Conservation (phyloP, 192 early-diverging fungal species). For the Geranomyces variabilis region DNA sequence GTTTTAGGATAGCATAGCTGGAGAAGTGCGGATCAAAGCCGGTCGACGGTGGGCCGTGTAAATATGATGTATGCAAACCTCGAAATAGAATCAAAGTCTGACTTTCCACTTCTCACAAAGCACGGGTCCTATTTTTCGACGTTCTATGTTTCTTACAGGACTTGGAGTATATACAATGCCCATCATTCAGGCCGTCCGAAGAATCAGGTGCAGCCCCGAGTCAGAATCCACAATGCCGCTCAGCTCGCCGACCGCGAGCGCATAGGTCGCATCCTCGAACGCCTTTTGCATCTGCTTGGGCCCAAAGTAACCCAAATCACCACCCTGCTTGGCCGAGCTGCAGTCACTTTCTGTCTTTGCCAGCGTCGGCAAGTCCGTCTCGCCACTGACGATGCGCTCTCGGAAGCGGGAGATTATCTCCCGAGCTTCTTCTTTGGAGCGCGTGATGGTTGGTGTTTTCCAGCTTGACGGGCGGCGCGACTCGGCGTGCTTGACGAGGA, state of each 20-base stretch:
- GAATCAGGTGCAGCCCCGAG: conserved; percentile 91
- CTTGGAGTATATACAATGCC: too few relatives aligned
- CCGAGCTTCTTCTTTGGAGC: conserved; percentile 88
- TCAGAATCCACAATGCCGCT: conserved; percentile 83
- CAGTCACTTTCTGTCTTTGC: conserved; percentile 87
- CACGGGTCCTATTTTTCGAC: too few relatives aligned
- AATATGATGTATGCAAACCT: too few relatives aligned
- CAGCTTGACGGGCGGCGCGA: conserved; percentile 88
- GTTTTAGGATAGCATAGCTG: too few relatives aligned
- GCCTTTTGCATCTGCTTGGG: conserved; percentile 86
- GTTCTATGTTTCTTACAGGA: too few relatives aligned
- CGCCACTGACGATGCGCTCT: conserved; percentile 63
- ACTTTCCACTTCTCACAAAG: too few relatives aligned
- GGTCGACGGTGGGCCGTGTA: too few relatives aligned
- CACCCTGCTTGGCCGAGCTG: conserved; percentile 82
- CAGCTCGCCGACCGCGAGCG: conserved; percentile 80
- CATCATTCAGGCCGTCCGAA: conserved; percentile 74
- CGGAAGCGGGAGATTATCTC: conserved; percentile 56
- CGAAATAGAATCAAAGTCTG: too few relatives aligned
- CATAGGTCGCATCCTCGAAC: conserved; percentile 88
- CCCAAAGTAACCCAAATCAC: conserved; percentile 89
- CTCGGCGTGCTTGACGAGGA: conserved; percentile 87
- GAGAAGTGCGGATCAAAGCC: too few relatives aligned
- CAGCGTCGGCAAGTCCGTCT: conserved; percentile 67
- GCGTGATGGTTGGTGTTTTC: conserved; percentile 85